Base-by-base conservation (phyloP, 1,284 basidiomycete species). In the Ceraceosorus guamensis region DNA sequence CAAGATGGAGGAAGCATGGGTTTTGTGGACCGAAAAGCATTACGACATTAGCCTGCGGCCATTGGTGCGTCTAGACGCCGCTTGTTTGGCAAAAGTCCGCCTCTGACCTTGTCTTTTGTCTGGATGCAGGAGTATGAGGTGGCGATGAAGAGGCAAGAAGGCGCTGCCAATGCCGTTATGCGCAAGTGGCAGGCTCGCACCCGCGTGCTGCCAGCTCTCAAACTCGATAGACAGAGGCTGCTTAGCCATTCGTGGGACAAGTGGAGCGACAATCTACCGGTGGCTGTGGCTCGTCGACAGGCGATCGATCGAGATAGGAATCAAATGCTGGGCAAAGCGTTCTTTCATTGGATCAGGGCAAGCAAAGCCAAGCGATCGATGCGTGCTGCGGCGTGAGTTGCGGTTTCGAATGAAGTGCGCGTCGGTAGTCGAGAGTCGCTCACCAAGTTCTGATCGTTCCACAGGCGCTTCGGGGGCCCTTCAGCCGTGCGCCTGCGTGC, bases 101-200 rank as follows among this genome's bases (percentile, higher is more conserved):
- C 52, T 33, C 14, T 51, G 11, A 50, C 32, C 18, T 63, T 67
- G n/a, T 33, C 52, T 1, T 46, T 44, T n/a, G 50, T 68, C 30
- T 55, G 52, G 7, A 41, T 35, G 6, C 39, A 57, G 6, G 67
- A 69, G 57, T 67, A 63, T 46, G 52, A 56, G 16, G 60, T 65
- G 53, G 49, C 66, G 41, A 35, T 65, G n/a, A 55, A 50, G 34
- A 48, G 66, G 16, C 66, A 69, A 18, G 53, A 59, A 32, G 50
- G 59, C 1, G 56, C 48, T 1, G n/a, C 63, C 44, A 51, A 8
- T 5, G 51, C 53, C 52, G 50, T 43, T 0, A 16, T 69, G 5
- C 35, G 55, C 1, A 16, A n/a, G 1, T 69, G 67, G 67, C 49
- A 62, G 41, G 49, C 53, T 1, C 44, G 49, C 11, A 67, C 67